Conservation (phyloP, 768 basidiomycete genomes). For the Megacollybia marginata region DNA sequence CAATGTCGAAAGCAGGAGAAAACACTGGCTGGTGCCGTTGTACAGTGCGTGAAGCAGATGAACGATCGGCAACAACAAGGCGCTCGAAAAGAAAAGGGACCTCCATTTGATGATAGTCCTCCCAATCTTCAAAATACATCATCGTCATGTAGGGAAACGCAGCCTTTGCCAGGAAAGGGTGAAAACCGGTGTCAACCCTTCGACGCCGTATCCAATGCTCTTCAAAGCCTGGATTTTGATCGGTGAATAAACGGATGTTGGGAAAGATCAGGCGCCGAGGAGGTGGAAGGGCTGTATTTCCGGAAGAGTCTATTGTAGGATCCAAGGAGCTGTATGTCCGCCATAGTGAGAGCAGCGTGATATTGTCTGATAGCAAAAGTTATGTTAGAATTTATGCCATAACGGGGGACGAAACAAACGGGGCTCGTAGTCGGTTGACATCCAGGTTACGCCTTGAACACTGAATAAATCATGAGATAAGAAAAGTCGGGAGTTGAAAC, state of each 20-base stretch:
- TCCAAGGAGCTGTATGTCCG: slow-evolving; percentile 66
- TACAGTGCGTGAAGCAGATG: slow-evolving; percentile 44
- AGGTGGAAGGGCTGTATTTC: slow-evolving; percentile 46
- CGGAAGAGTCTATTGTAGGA: slow-evolving; percentile 30
- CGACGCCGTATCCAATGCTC: slow-evolving; percentile 26
- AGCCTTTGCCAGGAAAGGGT: slow-evolving; percentile 57
- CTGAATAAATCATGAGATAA: slow-evolving; percentile 21
- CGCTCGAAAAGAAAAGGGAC: slow-evolving; percentile 72
- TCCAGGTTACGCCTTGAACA: slow-evolving; percentile 64
- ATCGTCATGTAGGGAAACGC: slow-evolving; percentile 16
- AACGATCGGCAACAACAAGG: slow-evolving; percentile 68
- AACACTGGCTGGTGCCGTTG: slow-evolving; percentile 30
- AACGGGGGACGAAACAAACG: slow-evolving; percentile 28
- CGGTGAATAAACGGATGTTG: slow-evolving; percentile 52
- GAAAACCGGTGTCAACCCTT: slow-evolving; percentile 57
- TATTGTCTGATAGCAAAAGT: slow-evolving; percentile 39
- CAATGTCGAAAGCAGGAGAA: slow-evolving; percentile 34
- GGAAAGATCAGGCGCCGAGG: slow-evolving; percentile 76
- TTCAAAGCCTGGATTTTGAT: slow-evolving; percentile 28
- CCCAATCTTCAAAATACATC: slow-evolving; percentile 71
- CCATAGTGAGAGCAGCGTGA: slow-evolving; percentile 73
- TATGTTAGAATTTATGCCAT: not conserved
- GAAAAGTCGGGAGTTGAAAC: slow-evolving; percentile 9
- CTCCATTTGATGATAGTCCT: slow-evolving; percentile 60
- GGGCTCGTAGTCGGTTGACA: slow-evolving; percentile 45